Evolutionary conservation across 768 basidiomycete species (phyloP).

Genomic region (Termitomyces sp.): DNA sequence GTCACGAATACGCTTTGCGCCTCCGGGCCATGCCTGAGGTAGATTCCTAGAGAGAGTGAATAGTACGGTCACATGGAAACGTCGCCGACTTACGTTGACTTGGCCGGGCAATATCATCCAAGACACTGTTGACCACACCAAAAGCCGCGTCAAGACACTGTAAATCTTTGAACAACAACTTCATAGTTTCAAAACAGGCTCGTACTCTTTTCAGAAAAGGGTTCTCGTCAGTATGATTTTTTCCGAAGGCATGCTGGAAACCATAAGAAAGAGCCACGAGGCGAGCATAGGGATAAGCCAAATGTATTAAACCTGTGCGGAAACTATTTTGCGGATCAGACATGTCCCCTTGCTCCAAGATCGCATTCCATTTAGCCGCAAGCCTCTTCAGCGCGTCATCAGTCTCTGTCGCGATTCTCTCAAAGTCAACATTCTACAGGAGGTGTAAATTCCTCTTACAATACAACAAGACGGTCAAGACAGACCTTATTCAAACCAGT

Average conservation of each 20-base stretch:
- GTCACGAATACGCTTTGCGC: slow-evolving; percentile 75
- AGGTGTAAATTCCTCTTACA: neutral
- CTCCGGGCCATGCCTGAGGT: slow-evolving; percentile 70
- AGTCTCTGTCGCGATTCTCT: slow-evolving; percentile 54
- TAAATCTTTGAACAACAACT: neutral
- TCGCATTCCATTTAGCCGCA: slow-evolving; percentile 48
- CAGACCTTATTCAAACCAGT: slow-evolving; percentile 71
- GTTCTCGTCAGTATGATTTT: slow-evolving; percentile 53
- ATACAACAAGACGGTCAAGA: neutral
- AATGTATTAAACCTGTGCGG: slow-evolving; percentile 53
- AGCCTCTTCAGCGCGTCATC: slow-evolving; percentile 64
- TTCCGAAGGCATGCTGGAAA: slow-evolving; percentile 70
- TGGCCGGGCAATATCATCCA: slow-evolving; percentile 51
- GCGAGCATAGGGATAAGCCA: slow-evolving; percentile 66
- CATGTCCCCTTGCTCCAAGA: slow-evolving; percentile 46
- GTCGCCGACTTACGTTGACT: slow-evolving; percentile 39
- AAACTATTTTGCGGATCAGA: slow-evolving; percentile 50
- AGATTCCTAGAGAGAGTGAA: slow-evolving; percentile 33
- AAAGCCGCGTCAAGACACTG: slow-evolving; percentile 66
- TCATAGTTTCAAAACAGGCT: slow-evolving; percentile 6
- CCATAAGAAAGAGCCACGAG: slow-evolving; percentile 67
- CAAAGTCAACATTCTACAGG: slow-evolving; percentile 55
- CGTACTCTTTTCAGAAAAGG: slow-evolving; percentile 62
- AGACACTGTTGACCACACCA: slow-evolving; percentile 57
- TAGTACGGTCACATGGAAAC: neutral